phyloP scores from a whole-genome alignment of 768 basidiomycete species.

The Naematelia encephala region DNA sequence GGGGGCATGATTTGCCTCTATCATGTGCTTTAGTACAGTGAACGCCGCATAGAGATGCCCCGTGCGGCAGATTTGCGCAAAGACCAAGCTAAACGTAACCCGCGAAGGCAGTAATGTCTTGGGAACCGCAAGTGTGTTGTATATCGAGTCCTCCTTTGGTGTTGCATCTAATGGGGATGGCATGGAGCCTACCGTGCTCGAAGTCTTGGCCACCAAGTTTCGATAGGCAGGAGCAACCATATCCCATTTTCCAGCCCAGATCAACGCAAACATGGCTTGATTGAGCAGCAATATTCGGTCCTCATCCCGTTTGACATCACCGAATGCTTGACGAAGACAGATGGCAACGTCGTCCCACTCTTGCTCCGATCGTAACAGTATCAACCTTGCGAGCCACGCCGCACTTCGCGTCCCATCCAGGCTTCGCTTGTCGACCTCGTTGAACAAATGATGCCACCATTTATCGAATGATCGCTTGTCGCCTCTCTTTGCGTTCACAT shows the following conservation, averaged over 20 bases:
- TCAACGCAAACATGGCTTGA: slow-evolving; percentile 27
- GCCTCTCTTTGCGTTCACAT: slow-evolving; percentile 26
- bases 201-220: neutral
- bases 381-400: neutral
- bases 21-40: slow-evolving; percentile 34
- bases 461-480: slow-evolving; percentile 13
- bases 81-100: slow-evolving; percentile 31
- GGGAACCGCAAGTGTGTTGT: slow-evolving; percentile 9
- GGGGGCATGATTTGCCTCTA: slow-evolving; percentile 28
- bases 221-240: slow-evolving; percentile 26
- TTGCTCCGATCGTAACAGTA: neutral
- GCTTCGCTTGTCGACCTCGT: neutral
- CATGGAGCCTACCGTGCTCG: neutral
- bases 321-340: neutral
- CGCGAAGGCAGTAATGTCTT: slow-evolving; percentile 9
- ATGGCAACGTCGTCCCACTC: neutral
- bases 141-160: neutral
- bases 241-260: slow-evolving; percentile 26
- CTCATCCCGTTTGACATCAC: neutral
- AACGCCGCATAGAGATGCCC: slow-evolving; percentile 35
- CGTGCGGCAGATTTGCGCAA: slow-evolving; percentile 23
- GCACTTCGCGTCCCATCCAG: neutral
- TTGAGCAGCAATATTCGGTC: slow-evolving; percentile 20
- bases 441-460: slow-evolving; percentile 11
- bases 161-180: slow-evolving; percentile 1